Evolutionary conservation across 805 yeast genomes (phyloP).

Genomic region (Starmerella asiatica): DNA sequence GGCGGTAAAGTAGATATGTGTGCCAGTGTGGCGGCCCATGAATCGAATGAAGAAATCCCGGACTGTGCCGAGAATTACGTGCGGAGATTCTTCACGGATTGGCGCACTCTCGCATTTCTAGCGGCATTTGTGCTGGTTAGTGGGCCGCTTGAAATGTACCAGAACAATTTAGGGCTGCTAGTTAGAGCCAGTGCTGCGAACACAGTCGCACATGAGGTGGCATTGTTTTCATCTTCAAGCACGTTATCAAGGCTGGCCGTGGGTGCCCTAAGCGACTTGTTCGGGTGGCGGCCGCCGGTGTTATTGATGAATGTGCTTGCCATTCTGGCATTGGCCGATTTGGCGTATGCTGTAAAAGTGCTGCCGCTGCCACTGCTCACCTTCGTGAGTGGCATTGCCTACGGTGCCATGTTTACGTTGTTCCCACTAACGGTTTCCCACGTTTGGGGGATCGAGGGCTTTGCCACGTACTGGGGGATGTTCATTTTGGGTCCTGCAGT

Average conservation of each 20-base stretch:
- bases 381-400: constrained; percentile 48
- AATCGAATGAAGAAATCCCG: neutral
- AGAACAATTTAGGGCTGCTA: constrained; percentile 70
- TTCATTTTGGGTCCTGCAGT: constrained; percentile 81
- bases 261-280: constrained; percentile 56
- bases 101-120: constrained; percentile 42
- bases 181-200: constrained; percentile 37
- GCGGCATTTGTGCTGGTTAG: constrained; percentile 49
- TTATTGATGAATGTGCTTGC: constrained; percentile 24
- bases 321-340: constrained; percentile 23
- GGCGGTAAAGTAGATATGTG: constrained; percentile 13
- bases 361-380: constrained; percentile 27
- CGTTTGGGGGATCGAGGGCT: constrained; percentile 75
- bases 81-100: constrained; percentile 19
- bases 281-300: constrained; percentile 29
- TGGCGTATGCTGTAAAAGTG: constrained; percentile 27
- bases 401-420: constrained; percentile 76
- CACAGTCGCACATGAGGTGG: constrained; percentile 33
- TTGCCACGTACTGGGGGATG: constrained; percentile 89
- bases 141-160: constrained; percentile 78
- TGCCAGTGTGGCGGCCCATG: neutral
- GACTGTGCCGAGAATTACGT: constrained; percentile 12
- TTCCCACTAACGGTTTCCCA: constrained; percentile 74
- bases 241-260: constrained; percentile 53
- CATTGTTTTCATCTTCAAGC: constrained; percentile 49